Conservation (phyloP, 495 filamentous ascomycete genomes). For the Neurospora sublineolata region DNA sequence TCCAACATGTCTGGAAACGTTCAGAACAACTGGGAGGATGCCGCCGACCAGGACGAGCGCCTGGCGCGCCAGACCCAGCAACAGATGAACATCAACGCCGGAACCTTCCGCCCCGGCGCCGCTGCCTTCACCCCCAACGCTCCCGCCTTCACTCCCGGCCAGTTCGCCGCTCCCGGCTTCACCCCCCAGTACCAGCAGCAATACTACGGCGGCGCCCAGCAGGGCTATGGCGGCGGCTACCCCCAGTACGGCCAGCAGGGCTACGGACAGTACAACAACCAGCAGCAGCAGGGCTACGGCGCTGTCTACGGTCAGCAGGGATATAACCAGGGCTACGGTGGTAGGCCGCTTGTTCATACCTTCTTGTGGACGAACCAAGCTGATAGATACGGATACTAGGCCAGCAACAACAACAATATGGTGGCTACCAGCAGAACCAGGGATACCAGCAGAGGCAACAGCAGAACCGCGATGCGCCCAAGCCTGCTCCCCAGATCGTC, state of each 20-base stretch:
- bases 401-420: constrained; percentile 19
- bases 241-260: constrained; percentile 47
- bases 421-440: constrained; percentile 37
- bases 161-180: constrained; percentile 43
- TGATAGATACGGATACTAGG: constrained; percentile 24
- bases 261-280: constrained; percentile 41
- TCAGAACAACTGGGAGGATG: constrained; percentile 93
- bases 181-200: constrained; percentile 37
- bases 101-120: constrained; percentile 61
- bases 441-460: constrained; percentile 45
- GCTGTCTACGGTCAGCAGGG: constrained; percentile 33
- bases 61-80: constrained; percentile 69
- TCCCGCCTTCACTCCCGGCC: constrained; percentile 65
- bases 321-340: constrained; percentile 55
- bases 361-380: constrained; percentile 8
- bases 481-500: constrained; percentile 52
- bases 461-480: constrained; percentile 38
- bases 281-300: constrained; percentile 35
- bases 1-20: constrained; percentile 57
- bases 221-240: constrained; percentile 29
- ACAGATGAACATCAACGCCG: constrained; percentile 58
- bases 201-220: constrained; percentile 31
- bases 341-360: constrained; percentile 19
- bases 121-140: constrained; percentile 73
- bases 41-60: constrained; percentile 75